Evolutionary conservation across 2,329 filamentous ascomycete genomes (phyloP), one percentile per base, ranked within the genome.

Genomic region (Talaromyces islandicus): DNA sequence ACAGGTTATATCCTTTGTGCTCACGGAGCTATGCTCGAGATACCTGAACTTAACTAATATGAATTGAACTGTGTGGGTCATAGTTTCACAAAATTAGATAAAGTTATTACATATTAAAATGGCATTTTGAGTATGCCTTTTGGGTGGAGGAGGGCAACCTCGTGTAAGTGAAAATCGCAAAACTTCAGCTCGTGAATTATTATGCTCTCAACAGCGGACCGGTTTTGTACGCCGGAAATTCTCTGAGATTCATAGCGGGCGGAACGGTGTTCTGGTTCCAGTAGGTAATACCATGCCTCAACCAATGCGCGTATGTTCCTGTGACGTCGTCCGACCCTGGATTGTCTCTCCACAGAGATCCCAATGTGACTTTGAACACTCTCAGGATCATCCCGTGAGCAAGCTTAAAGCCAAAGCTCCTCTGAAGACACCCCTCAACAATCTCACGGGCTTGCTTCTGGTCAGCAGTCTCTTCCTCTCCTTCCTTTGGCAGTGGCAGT

Each of bases 391-490:
- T 64, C 0, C 82, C 82, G 63, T 84, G 81, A 0, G 81, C 81
- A 7, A 85, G 69, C 69, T 85, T 85, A 68, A 85, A 81, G 1
- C 77, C 78, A 67, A 82, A 85, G 63, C 81, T 83, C 60, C 69
- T 73, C 14, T 64, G 67, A n/a, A 85, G 67, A 60, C 79, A 81
- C 0, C 65, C 74, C 67, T 84, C 79, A 0, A 85, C 81, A 56
- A 85, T 80, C 62, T 77, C 70, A 32, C 80, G 73, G 0, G 83
- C 83, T 48, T 73, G 64, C 24, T 64, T 71, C 68, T 85, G 83
- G 46, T 82, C 78, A 1, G 66, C 69, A 14, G 61, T 79, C 65
- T 82, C 79, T 11, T 60, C 58, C 56, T 79, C 77, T 1, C 74
- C 75, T 0, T 62, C 57, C 50, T 64, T 72, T 14, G 76, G 78